Evolutionary conservation across 2,329 filamentous ascomycete genomes (phyloP).

Genomic region (Nothophaeocryptopus gaeumannii): DNA sequence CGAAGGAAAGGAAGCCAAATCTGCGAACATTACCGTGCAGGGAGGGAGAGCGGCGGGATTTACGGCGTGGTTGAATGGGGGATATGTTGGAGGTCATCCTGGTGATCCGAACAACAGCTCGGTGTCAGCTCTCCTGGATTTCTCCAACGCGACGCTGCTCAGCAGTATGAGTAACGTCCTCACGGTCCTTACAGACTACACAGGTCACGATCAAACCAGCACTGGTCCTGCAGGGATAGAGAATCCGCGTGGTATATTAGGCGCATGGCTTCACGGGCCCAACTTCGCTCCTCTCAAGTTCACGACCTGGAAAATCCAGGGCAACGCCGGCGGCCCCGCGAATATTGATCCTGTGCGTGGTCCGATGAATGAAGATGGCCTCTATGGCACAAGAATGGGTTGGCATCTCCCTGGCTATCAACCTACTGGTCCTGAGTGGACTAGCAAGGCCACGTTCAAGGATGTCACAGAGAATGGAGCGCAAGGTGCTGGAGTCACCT

Average conservation of each 20-base stretch:
- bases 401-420: constrained; percentile 58
- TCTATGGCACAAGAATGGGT: constrained; percentile 57
- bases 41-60: constrained; percentile 55
- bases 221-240: constrained; percentile 51
- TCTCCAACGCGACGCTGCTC: constrained; percentile 46
- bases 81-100: constrained; percentile 55
- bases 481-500: constrained; percentile 51
- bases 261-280: constrained; percentile 51
- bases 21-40: constrained; percentile 45
- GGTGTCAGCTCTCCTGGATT: constrained; percentile 46
- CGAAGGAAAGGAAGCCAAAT: constrained; percentile 39
- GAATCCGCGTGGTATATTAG: constrained; percentile 52
- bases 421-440: constrained; percentile 39
- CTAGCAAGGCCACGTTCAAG: constrained; percentile 8
- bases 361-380: constrained; percentile 57
- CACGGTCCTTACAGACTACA: constrained; percentile 59
- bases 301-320: constrained; percentile 57
- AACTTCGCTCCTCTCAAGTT: constrained; percentile 49
- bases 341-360: constrained; percentile 57
- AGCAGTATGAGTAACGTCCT: constrained; percentile 45
- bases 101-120: constrained; percentile 39
- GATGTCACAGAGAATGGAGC: constrained; percentile 27
- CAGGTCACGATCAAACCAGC: constrained; percentile 56
- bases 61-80: constrained; percentile 58
- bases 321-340: constrained; percentile 53